Conservation (phyloP, 805 yeast genomes). For the Dipodascus geniculatus region DNA sequence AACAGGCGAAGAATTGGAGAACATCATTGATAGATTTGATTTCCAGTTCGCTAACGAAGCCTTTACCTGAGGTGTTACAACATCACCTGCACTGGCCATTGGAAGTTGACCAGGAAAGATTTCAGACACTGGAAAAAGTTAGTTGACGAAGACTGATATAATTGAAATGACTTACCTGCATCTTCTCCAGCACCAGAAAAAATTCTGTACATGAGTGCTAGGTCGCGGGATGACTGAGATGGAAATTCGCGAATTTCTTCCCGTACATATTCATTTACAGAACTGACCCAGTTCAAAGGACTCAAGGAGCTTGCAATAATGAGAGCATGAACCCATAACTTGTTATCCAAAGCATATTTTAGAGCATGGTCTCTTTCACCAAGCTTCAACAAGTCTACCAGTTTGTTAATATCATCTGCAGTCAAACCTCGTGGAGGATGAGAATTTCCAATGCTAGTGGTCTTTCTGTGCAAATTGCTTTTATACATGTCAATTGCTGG, state of each 20-base stretch:
- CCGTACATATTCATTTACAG: constrained; percentile 46
- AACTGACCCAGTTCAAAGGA: constrained; percentile 43
- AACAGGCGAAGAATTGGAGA: constrained; percentile 21
- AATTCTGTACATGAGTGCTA: constrained; percentile 50
- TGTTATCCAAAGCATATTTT: constrained; percentile 43
- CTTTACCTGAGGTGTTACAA: background rate
- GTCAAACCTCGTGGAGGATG: constrained; percentile 6
- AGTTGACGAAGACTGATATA: background rate
- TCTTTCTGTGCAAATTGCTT: background rate
- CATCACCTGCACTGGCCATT: no score
- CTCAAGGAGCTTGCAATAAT: constrained; percentile 61
- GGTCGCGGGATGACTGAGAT: constrained; percentile 26
- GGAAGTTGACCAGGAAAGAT: background rate
- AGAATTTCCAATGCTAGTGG: background rate
- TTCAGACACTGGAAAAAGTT: constrained; percentile 3
- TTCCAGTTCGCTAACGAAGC: constrained; percentile 19
- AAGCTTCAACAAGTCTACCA: constrained; percentile 14
- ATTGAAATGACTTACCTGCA: constrained; percentile 22
- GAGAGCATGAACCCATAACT: constrained; percentile 71
- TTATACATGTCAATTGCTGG: constrained; percentile 2
- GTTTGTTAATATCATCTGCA: constrained; percentile 12
- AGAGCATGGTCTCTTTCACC: constrained; percentile 65
- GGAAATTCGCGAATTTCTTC: constrained; percentile 33
- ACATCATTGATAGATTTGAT: constrained; percentile 18
- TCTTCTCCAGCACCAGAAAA: constrained; percentile 48